Evolutionary conservation across 257 asterid genomes (phyloP).

Genomic region (Cinchona pubescens): DNA sequence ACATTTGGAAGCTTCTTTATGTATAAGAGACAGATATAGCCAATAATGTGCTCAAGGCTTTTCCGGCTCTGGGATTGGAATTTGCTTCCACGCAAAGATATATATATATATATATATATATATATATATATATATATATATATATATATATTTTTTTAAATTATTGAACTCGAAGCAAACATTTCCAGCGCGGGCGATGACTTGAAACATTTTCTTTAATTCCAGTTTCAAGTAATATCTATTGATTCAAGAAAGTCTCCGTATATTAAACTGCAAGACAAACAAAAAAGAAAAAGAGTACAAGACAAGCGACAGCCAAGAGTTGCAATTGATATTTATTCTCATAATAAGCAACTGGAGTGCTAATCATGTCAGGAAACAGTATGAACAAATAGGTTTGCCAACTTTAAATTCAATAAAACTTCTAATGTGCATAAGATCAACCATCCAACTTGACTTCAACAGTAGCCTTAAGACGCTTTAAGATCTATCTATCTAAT

Average conservation of each 20-base stretch:
- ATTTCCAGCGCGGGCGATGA: background rate
- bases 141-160: too few species aligned
- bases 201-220: background rate
- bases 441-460: background rate
- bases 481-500: conserved; percentile 83
- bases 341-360: background rate
- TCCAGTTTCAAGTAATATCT: background rate
- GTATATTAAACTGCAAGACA: background rate
- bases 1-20: conserved; percentile 1
- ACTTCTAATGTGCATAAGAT: background rate
- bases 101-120: too few species aligned
- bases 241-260: background rate
- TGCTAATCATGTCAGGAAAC: background rate
- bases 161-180: background rate
- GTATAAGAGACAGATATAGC: too few species aligned
- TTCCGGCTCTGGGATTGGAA: background rate
- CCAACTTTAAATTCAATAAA: background rate
- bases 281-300: background rate
- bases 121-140: too few species aligned
- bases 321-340: background rate
- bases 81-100: background rate
- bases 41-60: conserved; percentile 22
- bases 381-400: background rate
- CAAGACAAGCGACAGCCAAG: background rate
- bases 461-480: conserved; percentile 54